Conservation (phyloP, 2,329 filamentous ascomycete genomes). For the Fusarium sterilihyphosum region DNA sequence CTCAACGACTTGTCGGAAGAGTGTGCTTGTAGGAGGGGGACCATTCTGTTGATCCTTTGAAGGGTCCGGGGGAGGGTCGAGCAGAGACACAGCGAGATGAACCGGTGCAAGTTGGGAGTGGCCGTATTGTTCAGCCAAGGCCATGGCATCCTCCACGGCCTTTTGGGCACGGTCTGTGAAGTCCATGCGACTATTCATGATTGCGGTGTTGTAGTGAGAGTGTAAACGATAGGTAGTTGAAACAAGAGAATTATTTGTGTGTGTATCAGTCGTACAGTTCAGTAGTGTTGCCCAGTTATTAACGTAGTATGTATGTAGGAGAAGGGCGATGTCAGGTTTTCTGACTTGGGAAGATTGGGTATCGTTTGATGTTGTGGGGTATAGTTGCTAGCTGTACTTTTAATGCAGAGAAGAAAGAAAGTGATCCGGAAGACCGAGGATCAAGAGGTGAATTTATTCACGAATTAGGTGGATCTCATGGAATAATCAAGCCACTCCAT, state of each 20-base stretch:
- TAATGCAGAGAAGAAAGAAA: constrained; percentile 23
- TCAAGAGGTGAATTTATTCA: constrained; percentile 41
- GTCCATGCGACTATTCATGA: constrained; percentile 82
- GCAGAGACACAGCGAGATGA: constrained; percentile 85
- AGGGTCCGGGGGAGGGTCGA: constrained; percentile 78
- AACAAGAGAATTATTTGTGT: constrained; percentile 10
- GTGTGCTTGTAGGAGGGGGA: constrained; percentile 72
- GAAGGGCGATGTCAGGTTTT: constrained; percentile 32
- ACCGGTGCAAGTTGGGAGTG: constrained; percentile 92
- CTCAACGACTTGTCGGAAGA: constrained; percentile 95
- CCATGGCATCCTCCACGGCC: constrained; percentile 88
- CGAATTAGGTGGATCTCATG: constrained; percentile 35
- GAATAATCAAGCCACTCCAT: constrained; percentile 23
- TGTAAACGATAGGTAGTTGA: not conserved
- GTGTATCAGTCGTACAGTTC: not conserved
- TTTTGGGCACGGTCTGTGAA: constrained; percentile 95
- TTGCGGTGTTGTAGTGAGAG: constrained; percentile 42
- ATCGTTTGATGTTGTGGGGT: constrained; percentile 35
- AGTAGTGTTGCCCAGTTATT: constrained; percentile 20
- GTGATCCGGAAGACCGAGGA: constrained; percentile 1
- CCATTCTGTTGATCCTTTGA: constrained; percentile 87
- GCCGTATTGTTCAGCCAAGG: constrained; percentile 86
- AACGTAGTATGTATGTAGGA: constrained; percentile 9
- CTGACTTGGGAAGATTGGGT: constrained; percentile 38
- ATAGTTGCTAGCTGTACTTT: constrained; percentile 23